These are phyloP conservation scores for Pythium aquatile DNA, from an alignment of 352 stramenopile genomes.

Conservation along the genomic window DNA sequence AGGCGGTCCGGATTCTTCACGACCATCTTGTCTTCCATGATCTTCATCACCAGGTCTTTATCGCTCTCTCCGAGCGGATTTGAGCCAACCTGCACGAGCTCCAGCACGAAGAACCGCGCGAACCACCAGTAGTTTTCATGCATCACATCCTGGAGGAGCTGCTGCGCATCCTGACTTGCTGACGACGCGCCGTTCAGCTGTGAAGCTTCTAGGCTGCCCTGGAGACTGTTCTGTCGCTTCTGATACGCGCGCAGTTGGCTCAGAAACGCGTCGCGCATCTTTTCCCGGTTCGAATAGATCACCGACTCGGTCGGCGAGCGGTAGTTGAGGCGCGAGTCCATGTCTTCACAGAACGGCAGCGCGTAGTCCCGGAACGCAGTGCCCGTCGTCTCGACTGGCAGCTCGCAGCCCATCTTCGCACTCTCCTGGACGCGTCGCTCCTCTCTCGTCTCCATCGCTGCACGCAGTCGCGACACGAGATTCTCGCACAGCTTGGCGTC, in stretches of 20 bases:
- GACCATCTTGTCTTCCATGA: slow-evolving; percentile 66
- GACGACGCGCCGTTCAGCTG: slow-evolving; percentile 25
- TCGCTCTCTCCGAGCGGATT: slow-evolving; percentile 73
- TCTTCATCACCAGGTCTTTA: slow-evolving; percentile 66
- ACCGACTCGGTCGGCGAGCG: slow-evolving; percentile 45
- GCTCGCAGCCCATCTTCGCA: slow-evolving; percentile 42
- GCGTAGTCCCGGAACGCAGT: slow-evolving; percentile 51
- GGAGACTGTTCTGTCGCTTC: slow-evolving; percentile 50
- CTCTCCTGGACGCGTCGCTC: slow-evolving; percentile 54
- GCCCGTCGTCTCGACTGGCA: slow-evolving; percentile 55
- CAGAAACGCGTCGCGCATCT: slow-evolving; percentile 60
- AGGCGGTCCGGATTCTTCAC: slow-evolving; percentile 65
- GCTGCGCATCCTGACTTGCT: slow-evolving; percentile 29
- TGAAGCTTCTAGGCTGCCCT: slow-evolving; percentile 24
- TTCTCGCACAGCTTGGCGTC: slow-evolving; percentile 30
- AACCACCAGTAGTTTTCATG: slow-evolving; percentile 76
- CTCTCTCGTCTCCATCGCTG: slow-evolving; percentile 33
- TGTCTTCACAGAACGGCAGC: slow-evolving; percentile 65
- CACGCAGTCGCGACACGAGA: slow-evolving; percentile 33
- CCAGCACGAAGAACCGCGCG: slow-evolving; percentile 68
- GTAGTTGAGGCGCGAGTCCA: slow-evolving; percentile 68
- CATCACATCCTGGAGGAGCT: slow-evolving; percentile 40
- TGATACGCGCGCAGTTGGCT: slow-evolving; percentile 58
- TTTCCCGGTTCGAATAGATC: slow-evolving; percentile 69
- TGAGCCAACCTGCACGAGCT: slow-evolving; percentile 62